Evolutionary conservation across 2,329 filamentous ascomycete species (phyloP), one percentile per base, ranked within the genome.

Genomic region (Gnomoniopsis sp.): DNA sequence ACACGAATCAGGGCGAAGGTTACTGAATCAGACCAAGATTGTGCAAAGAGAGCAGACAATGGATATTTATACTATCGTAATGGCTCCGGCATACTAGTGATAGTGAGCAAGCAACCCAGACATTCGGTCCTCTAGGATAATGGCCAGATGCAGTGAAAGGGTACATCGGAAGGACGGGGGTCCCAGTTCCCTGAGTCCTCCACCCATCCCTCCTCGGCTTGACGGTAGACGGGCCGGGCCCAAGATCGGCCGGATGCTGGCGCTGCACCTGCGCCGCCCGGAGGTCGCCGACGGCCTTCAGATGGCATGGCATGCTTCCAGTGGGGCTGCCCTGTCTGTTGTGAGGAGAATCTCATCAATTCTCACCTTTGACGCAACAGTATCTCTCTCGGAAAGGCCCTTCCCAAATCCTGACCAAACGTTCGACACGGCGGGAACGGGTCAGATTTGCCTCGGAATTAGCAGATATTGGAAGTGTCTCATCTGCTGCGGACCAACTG

Each of bases 201-300:
- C 33, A 49, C 34, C n/a, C n/a, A n/a, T n/a, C n/a, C n/a, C n/a
- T n/a, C n/a, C 8, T 30, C 26, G 26, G 26, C 26, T 30, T 53
- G 54, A 49, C 54, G 56, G 56, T 57, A 55, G 59, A 53, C 62
- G 61, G 30, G 22, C 59, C 61, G 59, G 50, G 56, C 44, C 56
- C 58, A 62, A 54, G 48, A 59, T 43, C 60, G 53, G 61, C 58
- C 61, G 56, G 52, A 50, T 50, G 48, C 51, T 51, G 50, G 58
- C 52, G 59, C 56, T 59, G 59, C 33, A 17, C 34, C 26, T 34
- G n/a, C 26, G 26, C 26, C 26, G 4, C 17, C 64, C 69, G 69
- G 69, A 71, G 65, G 63, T 68, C 69, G 69, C 69, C 69, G 69
- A 54, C 43, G 26, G 52, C 52, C 52, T 34, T 34, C 36, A 15